phyloP scores from a whole-genome alignment of 805 yeast genomes.

The Candida vaughaniae region DNA sequence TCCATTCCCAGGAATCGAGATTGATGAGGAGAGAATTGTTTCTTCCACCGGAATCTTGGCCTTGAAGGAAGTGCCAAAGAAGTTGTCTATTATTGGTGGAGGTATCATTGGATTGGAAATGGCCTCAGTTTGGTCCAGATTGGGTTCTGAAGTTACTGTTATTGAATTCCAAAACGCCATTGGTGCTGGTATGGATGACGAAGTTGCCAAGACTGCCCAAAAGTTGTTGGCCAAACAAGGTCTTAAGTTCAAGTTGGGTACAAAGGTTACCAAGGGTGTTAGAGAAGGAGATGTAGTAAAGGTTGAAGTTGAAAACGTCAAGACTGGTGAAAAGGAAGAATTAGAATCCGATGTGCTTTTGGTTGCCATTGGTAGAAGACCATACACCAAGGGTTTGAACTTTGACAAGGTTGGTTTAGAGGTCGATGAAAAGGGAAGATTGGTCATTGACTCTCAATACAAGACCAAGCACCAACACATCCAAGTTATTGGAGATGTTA shows the following conservation, averaged over 20 bases:
- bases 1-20: conserved; percentile 96
- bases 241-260: conserved; percentile 84
- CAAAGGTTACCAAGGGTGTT: conserved; percentile 85
- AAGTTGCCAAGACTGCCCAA: conserved; percentile 87
- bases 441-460: conserved; percentile 91
- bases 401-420: conserved; percentile 89
- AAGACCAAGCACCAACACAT: conserved; percentile 90
- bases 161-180: conserved; percentile 86
- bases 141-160: conserved; percentile 94
- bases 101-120: conserved; percentile 99
- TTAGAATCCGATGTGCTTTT: conserved; percentile 89
- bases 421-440: conserved; percentile 86
- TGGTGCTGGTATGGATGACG: conserved; percentile 99
- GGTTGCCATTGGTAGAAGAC: conserved; percentile 99
- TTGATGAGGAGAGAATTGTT: conserved; percentile 96
- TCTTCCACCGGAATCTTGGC: conserved; percentile 90
- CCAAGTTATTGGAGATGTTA: conserved; percentile 96
- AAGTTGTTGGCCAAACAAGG: conserved; percentile 94
- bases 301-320: conserved; percentile 85
- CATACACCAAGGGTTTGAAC: conserved; percentile 85
- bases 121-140: conserved; percentile 96
- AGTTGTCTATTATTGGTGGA: conserved; percentile 92
- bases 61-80: conserved; percentile 88
- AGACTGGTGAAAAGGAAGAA: conserved; percentile 75
- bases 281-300: conserved; percentile 87